phyloP scores from a whole-genome alignment of 352 stramenopile genomes.

The Pythium monospermum region DNA sequence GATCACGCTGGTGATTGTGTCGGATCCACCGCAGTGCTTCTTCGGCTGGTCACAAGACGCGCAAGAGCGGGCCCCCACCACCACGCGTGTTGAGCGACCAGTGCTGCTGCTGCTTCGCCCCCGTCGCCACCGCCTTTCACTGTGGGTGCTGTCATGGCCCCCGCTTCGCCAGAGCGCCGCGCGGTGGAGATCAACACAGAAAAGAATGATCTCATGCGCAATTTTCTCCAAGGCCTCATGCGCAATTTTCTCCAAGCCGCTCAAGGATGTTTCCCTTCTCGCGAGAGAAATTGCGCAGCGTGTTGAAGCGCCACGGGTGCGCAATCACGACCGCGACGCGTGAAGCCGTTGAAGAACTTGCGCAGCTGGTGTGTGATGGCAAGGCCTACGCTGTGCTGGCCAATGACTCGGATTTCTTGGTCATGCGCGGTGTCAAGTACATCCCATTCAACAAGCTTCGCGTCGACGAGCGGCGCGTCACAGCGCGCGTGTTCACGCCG shows the following conservation, averaged over 20 bases:
- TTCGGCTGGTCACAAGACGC: too few species aligned
- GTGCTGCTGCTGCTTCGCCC: too few species aligned
- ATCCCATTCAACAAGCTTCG: conserved; percentile 61
- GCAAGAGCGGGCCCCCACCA: too few species aligned
- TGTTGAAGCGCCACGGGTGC: conserved; percentile 48
- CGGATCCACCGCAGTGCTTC: conserved; percentile 74
- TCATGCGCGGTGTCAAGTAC: conserved; percentile 78
- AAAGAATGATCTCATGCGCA: conserved; percentile 15
- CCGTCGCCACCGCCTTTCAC: too few species aligned
- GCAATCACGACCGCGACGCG: conserved; percentile 43
- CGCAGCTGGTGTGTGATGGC: conserved; percentile 46
- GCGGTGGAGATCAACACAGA: conserved; percentile 10
- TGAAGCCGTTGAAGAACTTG: conserved; percentile 79
- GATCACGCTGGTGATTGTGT: conserved; percentile 61
- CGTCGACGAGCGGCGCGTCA: conserved; percentile 33
- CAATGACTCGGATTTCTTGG: conserved; percentile 88
- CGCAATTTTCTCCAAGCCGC: conserved; percentile 42
- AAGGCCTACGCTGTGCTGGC: conserved; percentile 60
- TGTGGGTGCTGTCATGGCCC: too few species aligned
- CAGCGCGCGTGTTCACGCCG: conserved; percentile 69
- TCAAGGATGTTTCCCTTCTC: conserved; percentile 78
- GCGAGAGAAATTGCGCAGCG: conserved; percentile 54
- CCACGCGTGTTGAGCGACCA: too few species aligned
- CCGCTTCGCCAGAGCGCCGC: not conserved
- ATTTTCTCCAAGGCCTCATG: conserved; percentile 21